phyloP scores from a whole-genome alignment of 176 grass and related monocot genomes.

The Hordeum vulgare region MorexV3_pseudomolecules_assembly NC_058519.1:131782857-131783356 shows the following conservation, averaged over 20 bases:
- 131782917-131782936: background rate
- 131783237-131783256: background rate
- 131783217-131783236: background rate
- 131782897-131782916: background rate
- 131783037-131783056: background rate
- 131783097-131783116: background rate
- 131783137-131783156: background rate
- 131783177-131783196: background rate
- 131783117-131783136: background rate
- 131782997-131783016: background rate
- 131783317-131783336: background rate
- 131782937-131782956: background rate
- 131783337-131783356: too few relatives aligned
- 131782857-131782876: background rate
- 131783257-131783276: background rate
- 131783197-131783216: background rate
- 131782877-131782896: background rate
- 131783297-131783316: background rate
- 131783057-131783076: background rate
- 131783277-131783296: background rate
- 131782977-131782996: background rate
- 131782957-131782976: conserved; percentile 13
- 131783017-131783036: background rate
- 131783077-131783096: background rate
- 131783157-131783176: background rate